Percentiles rank a stretch among this genome's conserved stretches.
These are phyloP conservation scores for Cercospora sp. DNA, from an alignment of 2,329 filamentous ascomycete species.

Conservation along the genomic window DNA sequence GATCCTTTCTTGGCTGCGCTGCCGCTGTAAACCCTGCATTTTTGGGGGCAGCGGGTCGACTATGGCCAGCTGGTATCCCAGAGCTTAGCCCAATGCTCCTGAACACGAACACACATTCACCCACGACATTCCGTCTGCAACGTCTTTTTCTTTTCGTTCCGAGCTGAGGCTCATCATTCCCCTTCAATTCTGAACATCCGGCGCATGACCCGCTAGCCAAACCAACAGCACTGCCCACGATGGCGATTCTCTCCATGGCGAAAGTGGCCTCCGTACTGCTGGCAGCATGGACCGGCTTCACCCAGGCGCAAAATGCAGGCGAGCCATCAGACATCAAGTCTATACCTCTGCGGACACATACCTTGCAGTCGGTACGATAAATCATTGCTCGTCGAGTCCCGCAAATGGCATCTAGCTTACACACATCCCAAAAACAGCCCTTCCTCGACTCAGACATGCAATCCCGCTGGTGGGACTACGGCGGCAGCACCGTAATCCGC, in stretches of 20 bases:
- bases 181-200: conserved; percentile 7
- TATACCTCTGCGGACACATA: conserved; percentile 41
- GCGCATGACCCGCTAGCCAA: conserved; percentile 8
- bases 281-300: conserved; percentile 36
- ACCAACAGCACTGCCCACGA: conserved; percentile 13
- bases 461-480: conserved; percentile 98
- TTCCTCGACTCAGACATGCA: conserved; percentile 98
- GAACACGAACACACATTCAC: background rate
- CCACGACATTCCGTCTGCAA: background rate
- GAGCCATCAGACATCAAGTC: conserved; percentile 39
- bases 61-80: background rate
- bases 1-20: conserved; percentile 1
- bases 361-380: conserved; percentile 32
- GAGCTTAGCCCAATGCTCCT: conserved; percentile 7
- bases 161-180: conserved; percentile 4
- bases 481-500: conserved; percentile 85
- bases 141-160: conserved; percentile 7
- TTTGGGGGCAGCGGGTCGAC: background rate
- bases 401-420: background rate
- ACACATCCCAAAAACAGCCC: conserved; percentile 58
- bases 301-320: conserved; percentile 27
- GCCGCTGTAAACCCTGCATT: background rate
- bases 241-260: conserved; percentile 26
- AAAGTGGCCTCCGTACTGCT: conserved; percentile 35
- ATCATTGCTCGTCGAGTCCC: background rate